phyloP scores from a whole-genome alignment of 768 basidiomycete species.

The Termitomyces sp. region DNA sequence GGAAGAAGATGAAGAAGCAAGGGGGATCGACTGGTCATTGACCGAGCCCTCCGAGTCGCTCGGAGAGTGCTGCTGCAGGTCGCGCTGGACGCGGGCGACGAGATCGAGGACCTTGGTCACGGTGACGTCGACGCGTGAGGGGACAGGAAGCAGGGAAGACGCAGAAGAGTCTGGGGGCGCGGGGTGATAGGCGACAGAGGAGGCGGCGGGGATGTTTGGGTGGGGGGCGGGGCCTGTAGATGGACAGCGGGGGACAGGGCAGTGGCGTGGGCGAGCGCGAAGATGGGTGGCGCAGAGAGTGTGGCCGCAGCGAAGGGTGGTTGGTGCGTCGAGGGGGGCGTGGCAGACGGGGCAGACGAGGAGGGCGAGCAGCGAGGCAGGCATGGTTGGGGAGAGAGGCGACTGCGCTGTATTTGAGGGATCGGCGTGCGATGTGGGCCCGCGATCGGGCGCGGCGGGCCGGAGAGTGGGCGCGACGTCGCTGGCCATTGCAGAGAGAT shows the following conservation, averaged over 20 bases:
- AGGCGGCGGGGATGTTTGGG: constrained; percentile 42
- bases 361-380: constrained; percentile 19
- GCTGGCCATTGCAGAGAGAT: not conserved
- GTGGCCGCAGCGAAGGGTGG: constrained; percentile 82
- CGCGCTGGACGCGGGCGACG: constrained; percentile 21
- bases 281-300: constrained; percentile 67
- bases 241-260: constrained; percentile 34
- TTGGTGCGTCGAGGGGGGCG: constrained; percentile 56
- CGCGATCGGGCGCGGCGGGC: constrained; percentile 6
- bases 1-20: constrained; percentile 18
- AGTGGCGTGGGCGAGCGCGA: constrained; percentile 21
- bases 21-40: constrained; percentile 10
- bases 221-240: constrained; percentile 21
- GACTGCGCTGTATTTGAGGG: not conserved
- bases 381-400: not conserved
- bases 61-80: constrained; percentile 7
- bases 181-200: constrained; percentile 31
- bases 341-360: constrained; percentile 55
- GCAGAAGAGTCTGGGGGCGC: constrained; percentile 25
- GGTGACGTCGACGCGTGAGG: constrained; percentile 46
- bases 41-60: constrained; percentile 23
- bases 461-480: not conserved
- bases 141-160: constrained; percentile 15
- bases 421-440: constrained; percentile 12
- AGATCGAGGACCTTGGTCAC: constrained; percentile 55